Base-by-base conservation (phyloP, 2,329 filamentous ascomycete genomes). In the Acrocalymma vagum region DNA sequence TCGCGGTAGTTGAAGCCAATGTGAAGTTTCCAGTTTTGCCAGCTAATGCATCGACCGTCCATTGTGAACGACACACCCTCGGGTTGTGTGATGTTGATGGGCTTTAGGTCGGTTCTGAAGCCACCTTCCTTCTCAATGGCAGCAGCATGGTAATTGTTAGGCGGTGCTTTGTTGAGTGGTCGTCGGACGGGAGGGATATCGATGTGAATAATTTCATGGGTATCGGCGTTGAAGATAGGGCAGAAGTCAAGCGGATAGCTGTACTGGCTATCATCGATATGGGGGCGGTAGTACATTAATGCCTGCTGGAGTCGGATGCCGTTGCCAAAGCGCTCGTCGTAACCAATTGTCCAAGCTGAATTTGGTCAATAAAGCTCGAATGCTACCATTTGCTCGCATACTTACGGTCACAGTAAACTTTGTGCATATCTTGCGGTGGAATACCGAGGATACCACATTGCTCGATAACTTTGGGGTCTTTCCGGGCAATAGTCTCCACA, bases 1-100 rank as follows among this genome's bases (percentile, higher is more conserved):
- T 96, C 92, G 17, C 89, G 83, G 74, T 96, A 94, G 77, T 95
- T 96, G 81, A 96, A 96, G 16, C 92, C 92, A 44, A 96, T 83
- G 67, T 96, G 92, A 52, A 96, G 83, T 59, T 83, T 93, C 88
- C 90, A 96, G 65, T 95, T 95, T 70, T 95, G 91, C 92, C 92
- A 96, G 52, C 84, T 83, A 34, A 96, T 79, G 29, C 82, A 82
- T 9, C 90, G 76, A 1, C 89, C 89, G 3, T 85, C 80, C 53
- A 95, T 75, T 14, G 79, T 83, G 76, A 96, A 96, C 0, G 89
- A 94, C 0, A 95, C 90, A 11, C 92, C 92, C 57, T 95, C 88
- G 0, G 90, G 90, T 62, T 95, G 90, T 1, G 87, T 90, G 61
- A 95, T 91, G 67, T 92, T 85, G 66, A 95, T 87, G 1, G 90